Percentiles rank a stretch among this genome's conserved stretches.
phyloP scores from a whole-genome alignment of 2,329 filamentous ascomycete genomes.

The Knoxdaviesia capensis region DNA sequence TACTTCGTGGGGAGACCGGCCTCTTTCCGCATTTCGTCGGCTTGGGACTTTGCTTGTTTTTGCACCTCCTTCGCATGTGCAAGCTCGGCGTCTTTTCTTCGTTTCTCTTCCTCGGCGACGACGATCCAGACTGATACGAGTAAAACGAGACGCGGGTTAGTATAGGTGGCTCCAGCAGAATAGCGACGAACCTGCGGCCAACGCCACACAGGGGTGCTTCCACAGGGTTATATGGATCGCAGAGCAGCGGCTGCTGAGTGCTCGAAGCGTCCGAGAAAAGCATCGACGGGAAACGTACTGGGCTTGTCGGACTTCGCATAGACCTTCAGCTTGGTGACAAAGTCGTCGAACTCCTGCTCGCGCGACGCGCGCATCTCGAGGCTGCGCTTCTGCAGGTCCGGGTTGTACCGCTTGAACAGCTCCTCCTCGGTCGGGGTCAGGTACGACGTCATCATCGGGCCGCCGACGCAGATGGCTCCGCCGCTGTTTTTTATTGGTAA shows the following conservation, averaged over 20 bases:
- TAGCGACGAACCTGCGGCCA: background rate
- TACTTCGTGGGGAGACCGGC: slow-evolving; percentile 19
- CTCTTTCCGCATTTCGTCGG: slow-evolving; percentile 28
- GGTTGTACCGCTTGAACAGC: slow-evolving; percentile 80
- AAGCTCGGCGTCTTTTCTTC: slow-evolving; percentile 16
- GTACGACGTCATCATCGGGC: slow-evolving; percentile 66
- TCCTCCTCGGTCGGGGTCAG: slow-evolving; percentile 77
- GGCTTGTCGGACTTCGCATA: slow-evolving; percentile 83
- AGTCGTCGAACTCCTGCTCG: slow-evolving; percentile 77
- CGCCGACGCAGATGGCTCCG: slow-evolving; percentile 53
- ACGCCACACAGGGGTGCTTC: background rate
- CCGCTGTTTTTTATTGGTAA: slow-evolving; percentile 33
- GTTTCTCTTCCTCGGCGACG: slow-evolving; percentile 25
- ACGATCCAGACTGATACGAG: slow-evolving; percentile 25
- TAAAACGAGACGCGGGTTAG: too few species aligned
- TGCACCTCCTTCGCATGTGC: slow-evolving; percentile 16
- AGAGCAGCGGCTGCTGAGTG: background rate
- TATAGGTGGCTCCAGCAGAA: too few species aligned
- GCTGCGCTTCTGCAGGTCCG: slow-evolving; percentile 75
- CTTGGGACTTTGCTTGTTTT: slow-evolving; percentile 20
- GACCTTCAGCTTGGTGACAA: slow-evolving; percentile 66
- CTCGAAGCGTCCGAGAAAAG: background rate
- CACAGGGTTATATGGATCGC: background rate
- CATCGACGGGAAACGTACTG: slow-evolving; percentile 33
- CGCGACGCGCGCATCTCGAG: slow-evolving; percentile 58